These are phyloP conservation scores for Mortierella sp. DNA, from an alignment of 371 early-diverging fungal species.

Conservation along the genomic window DNA sequence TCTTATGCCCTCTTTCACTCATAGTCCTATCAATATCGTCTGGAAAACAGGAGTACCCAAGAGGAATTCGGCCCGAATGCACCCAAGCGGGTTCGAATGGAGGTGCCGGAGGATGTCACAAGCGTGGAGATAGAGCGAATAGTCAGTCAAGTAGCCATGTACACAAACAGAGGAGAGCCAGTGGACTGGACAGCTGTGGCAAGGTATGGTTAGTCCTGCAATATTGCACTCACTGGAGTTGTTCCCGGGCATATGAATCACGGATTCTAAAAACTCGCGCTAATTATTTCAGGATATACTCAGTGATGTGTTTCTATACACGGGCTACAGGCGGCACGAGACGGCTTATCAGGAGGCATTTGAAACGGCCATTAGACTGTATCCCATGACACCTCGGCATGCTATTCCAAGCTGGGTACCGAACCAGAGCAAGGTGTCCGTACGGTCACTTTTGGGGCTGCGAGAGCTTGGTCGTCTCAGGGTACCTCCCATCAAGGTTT, in stretches of 20 bases:
- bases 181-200: slow-evolving; percentile 39
- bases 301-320: slow-evolving; percentile 21
- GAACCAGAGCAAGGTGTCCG: slow-evolving; percentile 17
- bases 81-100: background rate
- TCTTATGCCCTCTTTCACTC: too few relatives aligned
- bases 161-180: slow-evolving; percentile 2
- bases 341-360: slow-evolving; percentile 21
- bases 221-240: background rate
- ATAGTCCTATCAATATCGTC: slow-evolving; percentile 24
- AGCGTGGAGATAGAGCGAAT: slow-evolving; percentile 24
- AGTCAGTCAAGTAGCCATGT: slow-evolving; percentile 13
- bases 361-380: slow-evolving; percentile 24
- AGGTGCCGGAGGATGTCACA: background rate
- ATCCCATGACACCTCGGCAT: background rate
- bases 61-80: background rate
- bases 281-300: background rate
- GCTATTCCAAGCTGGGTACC: background rate
- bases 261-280: background rate
- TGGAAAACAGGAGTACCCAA: background rate
- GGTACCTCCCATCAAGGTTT: slow-evolving; percentile 27
- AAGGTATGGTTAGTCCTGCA: slow-evolving; percentile 7
- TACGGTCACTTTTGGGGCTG: slow-evolving; percentile 10
- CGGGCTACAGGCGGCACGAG: slow-evolving; percentile 11
- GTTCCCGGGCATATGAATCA: background rate
- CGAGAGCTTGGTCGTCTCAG: slow-evolving; percentile 21